Evolutionary conservation across 192 early-diverging fungal genomes (phyloP).

Genomic region (Powellomyces hirtus): DNA sequence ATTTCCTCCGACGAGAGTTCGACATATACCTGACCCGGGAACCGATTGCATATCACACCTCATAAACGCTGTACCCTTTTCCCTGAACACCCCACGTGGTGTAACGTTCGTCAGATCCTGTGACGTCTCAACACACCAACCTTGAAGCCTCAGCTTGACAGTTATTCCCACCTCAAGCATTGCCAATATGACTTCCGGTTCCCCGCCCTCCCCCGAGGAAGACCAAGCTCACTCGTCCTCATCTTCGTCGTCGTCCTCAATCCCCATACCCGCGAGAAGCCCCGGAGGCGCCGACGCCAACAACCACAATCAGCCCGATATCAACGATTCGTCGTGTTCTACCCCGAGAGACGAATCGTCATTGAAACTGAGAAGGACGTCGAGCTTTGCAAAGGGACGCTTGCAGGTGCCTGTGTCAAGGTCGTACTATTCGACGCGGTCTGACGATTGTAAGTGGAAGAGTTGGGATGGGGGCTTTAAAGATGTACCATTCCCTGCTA

Average conservation of each 20-base stretch:
- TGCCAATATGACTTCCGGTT: too few relatives aligned
- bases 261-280: neutral
- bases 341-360: neutral
- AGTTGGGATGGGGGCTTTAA: neutral
- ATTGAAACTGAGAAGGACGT: neutral
- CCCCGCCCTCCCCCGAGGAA: too few relatives aligned
- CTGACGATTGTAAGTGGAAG: conserved; percentile 3
- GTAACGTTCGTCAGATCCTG: too few relatives aligned
- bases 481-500: neutral
- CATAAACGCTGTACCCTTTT: too few relatives aligned
- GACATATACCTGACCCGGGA: too few relatives aligned
- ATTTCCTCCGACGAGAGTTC: too few relatives aligned
- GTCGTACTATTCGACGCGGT: conserved; percentile 3
- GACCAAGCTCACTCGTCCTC: neutral
- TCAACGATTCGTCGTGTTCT: neutral
- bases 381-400: neutral
- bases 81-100: too few relatives aligned
- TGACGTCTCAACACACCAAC: too few relatives aligned
- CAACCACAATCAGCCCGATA: neutral
- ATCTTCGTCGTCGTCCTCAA: conserved; percentile 1
- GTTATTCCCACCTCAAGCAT: too few relatives aligned
- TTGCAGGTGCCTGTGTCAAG: neutral
- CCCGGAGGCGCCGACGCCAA: neutral
- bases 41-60: too few relatives aligned
- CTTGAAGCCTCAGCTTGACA: too few relatives aligned